Base-by-base conservation (phyloP, 345 rosid genomes). In the Erysimum cheiranthoides region DNA sequence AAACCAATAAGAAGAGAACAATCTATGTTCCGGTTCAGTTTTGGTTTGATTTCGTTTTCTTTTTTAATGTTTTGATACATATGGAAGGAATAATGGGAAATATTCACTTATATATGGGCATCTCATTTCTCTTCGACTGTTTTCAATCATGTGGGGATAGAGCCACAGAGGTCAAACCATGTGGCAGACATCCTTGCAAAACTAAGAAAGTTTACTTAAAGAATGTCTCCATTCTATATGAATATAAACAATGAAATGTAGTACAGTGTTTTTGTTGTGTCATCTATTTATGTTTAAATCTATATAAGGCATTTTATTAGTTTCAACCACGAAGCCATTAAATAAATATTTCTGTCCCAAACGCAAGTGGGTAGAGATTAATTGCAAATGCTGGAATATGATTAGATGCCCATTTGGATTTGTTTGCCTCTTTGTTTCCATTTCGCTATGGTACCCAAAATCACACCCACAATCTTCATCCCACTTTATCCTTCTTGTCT, bases 381-480 rank as follows among this genome's bases (percentile, higher is more conserved):
- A 39, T 58, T 36, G 49, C 5, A 49, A 75, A 75, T 75, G 61
- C 68, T 76, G 79, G 74, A 76, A 68, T 68, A 34, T 76, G 74
- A 68, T 60, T 61, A 76, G 70, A 69, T 61, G 70, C 75, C 75
- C 75, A 69, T 63, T 70, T 70, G 18, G 43, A 70, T 62, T 70
- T 76, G 65, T 70, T 68, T 68, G 56, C 74, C 69, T 61, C 74
- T 40, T 60, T 69, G 50, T 69, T 69, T 62, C 58, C 28, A 45
- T 62, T 52, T 70, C 59, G 54, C 59, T 70, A 35, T 70, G 35
- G 14, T 68, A 61, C 49, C 69, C 54, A 50, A 75, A 69, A 43
- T 11, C 39, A 57, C 75, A 76, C 66, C 65, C 66, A 70, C 60
- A 76, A 40, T 45, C 66, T 62, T 43, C 65, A n/a, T 56, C 64